Evolutionary conservation across 129 eudicot genomes (phyloP).

Genomic region (Scalesia atractyloides): DNA sequence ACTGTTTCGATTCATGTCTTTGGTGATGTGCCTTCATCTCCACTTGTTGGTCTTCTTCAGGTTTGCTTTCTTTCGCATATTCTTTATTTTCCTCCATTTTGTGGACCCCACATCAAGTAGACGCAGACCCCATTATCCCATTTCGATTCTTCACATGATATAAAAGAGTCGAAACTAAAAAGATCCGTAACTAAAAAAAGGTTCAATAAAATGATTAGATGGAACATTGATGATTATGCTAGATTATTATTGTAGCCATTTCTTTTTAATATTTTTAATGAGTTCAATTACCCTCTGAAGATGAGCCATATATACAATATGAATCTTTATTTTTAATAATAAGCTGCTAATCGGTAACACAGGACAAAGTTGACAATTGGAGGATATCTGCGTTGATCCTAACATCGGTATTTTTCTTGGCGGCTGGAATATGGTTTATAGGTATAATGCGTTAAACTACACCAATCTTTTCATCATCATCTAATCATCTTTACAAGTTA

Average conservation of each 20-base stretch:
- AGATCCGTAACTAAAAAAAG: too few species aligned
- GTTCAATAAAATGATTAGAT: too few species aligned
- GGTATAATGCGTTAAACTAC: constrained; percentile 35
- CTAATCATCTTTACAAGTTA: constrained; percentile 17
- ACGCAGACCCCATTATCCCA: too few species aligned
- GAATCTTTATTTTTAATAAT: background rate
- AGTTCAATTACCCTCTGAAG: too few species aligned
- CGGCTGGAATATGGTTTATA: constrained; percentile 69
- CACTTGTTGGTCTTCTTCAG: constrained; percentile 96
- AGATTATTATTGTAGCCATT: too few species aligned
- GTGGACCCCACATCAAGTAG: constrained; percentile 14
- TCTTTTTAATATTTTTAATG: too few species aligned
- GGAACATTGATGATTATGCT: too few species aligned
- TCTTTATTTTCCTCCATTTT: background rate
- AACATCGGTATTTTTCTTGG: constrained; percentile 64
- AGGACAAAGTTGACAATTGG: constrained; percentile 83
- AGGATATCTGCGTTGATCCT: constrained; percentile 60
- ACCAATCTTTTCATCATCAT: background rate
- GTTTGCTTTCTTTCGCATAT: constrained; percentile 31
- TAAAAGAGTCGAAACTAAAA: too few species aligned
- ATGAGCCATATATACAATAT: constrained; percentile 2
- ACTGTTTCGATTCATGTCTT: constrained; percentile 87
- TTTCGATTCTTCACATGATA: too few species aligned
- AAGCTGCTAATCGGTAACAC: constrained; percentile 16
- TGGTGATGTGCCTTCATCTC: constrained; percentile 97